Conservation (phyloP, 305 asterid species). For the Withania somnifera region DNA sequence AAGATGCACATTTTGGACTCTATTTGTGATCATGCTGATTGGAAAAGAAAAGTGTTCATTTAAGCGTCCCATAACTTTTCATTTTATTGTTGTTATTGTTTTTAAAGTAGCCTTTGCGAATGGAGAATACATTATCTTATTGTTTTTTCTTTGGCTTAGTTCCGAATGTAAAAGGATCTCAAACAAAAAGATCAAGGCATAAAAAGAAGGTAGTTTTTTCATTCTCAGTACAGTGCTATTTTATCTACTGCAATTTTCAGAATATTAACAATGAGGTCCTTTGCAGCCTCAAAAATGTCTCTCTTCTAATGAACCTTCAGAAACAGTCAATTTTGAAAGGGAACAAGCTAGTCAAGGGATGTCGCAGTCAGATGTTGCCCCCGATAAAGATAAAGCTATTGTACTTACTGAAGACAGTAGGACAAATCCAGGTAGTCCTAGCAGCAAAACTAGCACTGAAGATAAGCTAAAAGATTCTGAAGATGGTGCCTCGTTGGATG, state of each 20-base stretch:
- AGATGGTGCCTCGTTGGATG: conserved; percentile 34
- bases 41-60: not conserved
- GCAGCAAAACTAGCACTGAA: conserved; percentile 22
- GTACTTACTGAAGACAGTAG: conserved; percentile 26
- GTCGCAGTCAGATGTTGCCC: conserved; percentile 31
- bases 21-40: not conserved
- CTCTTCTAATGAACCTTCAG: conserved; percentile 39
- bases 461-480: conserved; percentile 31
- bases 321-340: conserved; percentile 25
- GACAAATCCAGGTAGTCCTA: conserved; percentile 22
- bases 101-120: not conserved
- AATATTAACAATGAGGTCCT: conserved; percentile 11
- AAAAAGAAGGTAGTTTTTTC: conserved; percentile 53
- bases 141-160: conserved; percentile 17
- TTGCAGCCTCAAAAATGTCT: conserved; percentile 49
- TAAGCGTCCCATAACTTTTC: not conserved
- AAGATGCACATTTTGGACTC: not conserved
- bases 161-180: conserved; percentile 62
- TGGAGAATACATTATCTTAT: not conserved
- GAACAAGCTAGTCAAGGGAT: conserved; percentile 29
- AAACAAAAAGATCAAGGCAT: conserved; percentile 45
- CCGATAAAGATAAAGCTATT: conserved; percentile 26
- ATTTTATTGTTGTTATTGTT: not conserved
- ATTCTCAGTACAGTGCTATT: not conserved
- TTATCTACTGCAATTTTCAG: not conserved